Evolutionary conservation across 1,284 basidiomycete genomes (phyloP).

Genomic region (Tylopilus sp.): DNA sequence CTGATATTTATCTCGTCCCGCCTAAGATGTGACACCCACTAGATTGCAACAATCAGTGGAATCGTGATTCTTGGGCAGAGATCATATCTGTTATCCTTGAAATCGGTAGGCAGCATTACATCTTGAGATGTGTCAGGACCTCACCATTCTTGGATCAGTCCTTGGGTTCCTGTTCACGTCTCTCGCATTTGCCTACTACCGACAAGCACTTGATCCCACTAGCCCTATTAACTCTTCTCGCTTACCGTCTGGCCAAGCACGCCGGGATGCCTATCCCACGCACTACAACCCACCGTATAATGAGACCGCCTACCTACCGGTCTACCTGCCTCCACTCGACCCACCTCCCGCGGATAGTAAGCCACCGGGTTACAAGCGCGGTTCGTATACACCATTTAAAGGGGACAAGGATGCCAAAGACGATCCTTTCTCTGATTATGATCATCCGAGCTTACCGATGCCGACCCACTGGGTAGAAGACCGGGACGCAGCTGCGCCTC

Average conservation of each 20-base stretch:
- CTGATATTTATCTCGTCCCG: background rate
- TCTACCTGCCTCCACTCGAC: constrained; percentile 30
- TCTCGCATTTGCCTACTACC: constrained; percentile 63
- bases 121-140: background rate
- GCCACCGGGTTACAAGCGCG: constrained; percentile 30
- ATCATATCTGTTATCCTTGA: constrained; percentile 21
- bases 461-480: constrained; percentile 35
- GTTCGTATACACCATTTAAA: constrained; percentile 11
- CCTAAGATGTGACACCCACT: constrained; percentile 5
- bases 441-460: constrained; percentile 31
- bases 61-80: constrained; percentile 29
- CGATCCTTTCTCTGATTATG: constrained; percentile 32
- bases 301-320: constrained; percentile 20
- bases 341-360: constrained; percentile 24
- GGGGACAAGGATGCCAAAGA: constrained; percentile 26
- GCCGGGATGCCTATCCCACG: constrained; percentile 30
- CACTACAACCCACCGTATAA: constrained; percentile 43
- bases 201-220: constrained; percentile 63
- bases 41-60: constrained; percentile 39
- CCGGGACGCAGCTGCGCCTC: constrained; percentile 19
- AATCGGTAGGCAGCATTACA: constrained; percentile 23
- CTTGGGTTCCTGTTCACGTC: constrained; percentile 54
- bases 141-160: constrained; percentile 32
- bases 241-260: constrained; percentile 29
- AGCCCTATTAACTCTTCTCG: constrained; percentile 38